These are phyloP conservation scores for Pelargonium cotyledonis DNA, from an alignment of 441 rosid genomes.

Conservation along the genomic window DNA sequence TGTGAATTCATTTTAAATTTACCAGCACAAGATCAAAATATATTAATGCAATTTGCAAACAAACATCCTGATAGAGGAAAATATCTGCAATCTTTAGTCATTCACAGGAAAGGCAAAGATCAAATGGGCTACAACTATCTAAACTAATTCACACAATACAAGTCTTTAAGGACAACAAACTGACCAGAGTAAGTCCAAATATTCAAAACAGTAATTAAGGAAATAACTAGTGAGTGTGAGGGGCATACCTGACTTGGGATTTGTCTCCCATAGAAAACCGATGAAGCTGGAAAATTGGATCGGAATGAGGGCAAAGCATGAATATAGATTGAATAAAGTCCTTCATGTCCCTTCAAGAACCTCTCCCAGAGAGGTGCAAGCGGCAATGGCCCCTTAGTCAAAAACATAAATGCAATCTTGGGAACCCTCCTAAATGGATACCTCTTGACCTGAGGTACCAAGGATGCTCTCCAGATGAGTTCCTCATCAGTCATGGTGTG, in stretches of 20 bases:
- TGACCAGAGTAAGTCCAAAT: conserved; percentile 86
- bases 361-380: conserved; percentile 88
- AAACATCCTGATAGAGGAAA: not conserved
- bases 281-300: conserved; percentile 48
- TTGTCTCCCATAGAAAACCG: conserved; percentile 62
- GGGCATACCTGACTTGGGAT: conserved; percentile 69
- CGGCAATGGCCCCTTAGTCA: conserved; percentile 81
- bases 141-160: not conserved
- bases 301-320: conserved; percentile 53
- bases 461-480: conserved; percentile 81
- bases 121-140: not conserved
- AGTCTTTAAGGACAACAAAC: conserved; percentile 17
- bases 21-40: not conserved
- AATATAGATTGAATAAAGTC: conserved; percentile 53
- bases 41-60: not conserved
- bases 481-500: conserved; percentile 60
- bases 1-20: not conserved
- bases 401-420: conserved; percentile 84
- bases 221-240: conserved; percentile 33
- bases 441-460: conserved; percentile 54
- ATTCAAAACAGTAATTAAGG: conserved; percentile 28
- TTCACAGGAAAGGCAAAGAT: not conserved
- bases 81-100: not conserved
- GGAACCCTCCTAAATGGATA: conserved; percentile 64
- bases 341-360: conserved; percentile 63